These are phyloP conservation scores for Sporothrix curviconia DNA, from an alignment of 2,329 filamentous ascomycete species.

Conservation along the genomic window DNA sequence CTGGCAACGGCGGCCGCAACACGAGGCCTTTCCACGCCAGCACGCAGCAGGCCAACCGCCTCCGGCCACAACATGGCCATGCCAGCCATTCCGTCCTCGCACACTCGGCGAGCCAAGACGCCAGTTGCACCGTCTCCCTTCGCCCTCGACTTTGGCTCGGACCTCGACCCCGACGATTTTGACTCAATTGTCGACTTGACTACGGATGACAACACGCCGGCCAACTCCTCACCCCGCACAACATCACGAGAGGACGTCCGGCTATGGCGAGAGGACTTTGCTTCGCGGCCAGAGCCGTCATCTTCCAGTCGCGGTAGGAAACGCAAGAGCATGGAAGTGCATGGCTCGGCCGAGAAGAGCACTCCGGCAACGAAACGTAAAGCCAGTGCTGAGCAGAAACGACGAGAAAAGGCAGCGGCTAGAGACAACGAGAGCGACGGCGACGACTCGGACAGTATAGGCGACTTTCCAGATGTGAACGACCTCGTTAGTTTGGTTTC, in stretches of 20 bases:
- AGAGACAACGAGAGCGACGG: constrained; percentile 16
- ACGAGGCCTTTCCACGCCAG: constrained; percentile 19
- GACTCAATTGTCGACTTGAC: constrained; percentile 31
- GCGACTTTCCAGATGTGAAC: constrained; percentile 50
- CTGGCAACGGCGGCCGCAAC: constrained; percentile 25
- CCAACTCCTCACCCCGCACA: constrained; percentile 11
- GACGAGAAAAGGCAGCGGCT: constrained; percentile 1
- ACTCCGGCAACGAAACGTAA: neutral
- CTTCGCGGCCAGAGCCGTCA: constrained; percentile 32
- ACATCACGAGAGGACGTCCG: constrained; percentile 28
- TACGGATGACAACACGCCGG: constrained; percentile 22
- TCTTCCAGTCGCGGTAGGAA: constrained; percentile 39
- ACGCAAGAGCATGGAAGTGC: constrained; percentile 45
- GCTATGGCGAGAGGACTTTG: constrained; percentile 39
- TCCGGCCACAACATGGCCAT: neutral
- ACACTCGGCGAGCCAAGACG: constrained; percentile 16
- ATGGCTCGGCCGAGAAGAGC: constrained; percentile 6
- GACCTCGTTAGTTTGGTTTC: constrained; percentile 37
- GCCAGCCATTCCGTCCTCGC: neutral
- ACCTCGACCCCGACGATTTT: constrained; percentile 24
- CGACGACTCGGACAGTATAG: constrained; percentile 30
- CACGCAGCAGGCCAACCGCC: constrained; percentile 2
- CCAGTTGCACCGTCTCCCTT: constrained; percentile 26
- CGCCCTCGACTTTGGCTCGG: constrained; percentile 20
- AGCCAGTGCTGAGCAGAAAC: constrained; percentile 23